These are phyloP conservation scores for Begonia loranthoides DNA, from an alignment of 306 rosid species.

Conservation along the genomic window DNA sequence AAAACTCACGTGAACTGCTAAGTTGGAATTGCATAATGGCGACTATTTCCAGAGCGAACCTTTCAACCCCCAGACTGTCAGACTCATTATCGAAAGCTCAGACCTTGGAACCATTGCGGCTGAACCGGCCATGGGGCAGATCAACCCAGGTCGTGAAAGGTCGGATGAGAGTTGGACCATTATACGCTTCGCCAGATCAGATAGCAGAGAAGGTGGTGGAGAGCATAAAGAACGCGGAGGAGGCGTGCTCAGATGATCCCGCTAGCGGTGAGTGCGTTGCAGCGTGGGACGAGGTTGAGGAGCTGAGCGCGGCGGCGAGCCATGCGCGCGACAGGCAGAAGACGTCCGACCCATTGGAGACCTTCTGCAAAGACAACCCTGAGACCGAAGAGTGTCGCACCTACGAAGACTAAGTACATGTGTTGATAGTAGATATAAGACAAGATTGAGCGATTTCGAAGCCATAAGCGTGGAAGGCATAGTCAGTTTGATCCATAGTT, in stretches of 20 bases:
- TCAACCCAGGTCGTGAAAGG: constrained; percentile 6
- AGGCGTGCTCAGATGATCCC: constrained; percentile 53
- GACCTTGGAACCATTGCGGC: constrained; percentile 10
- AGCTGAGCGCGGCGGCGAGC: constrained; percentile 89
- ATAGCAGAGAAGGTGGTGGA: constrained; percentile 60
- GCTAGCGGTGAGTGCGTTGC: constrained; percentile 69
- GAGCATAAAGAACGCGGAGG: constrained; percentile 73
- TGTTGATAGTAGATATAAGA: no score
- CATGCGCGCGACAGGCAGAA: constrained; percentile 60
- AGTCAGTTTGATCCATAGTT: no score
- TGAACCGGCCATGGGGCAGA: constrained; percentile 19
- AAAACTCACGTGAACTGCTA: neutral
- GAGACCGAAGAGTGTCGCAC: constrained; percentile 78
- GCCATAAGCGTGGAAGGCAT: no score
- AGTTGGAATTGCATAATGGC: constrained; percentile 28
- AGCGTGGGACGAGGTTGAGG: constrained; percentile 97
- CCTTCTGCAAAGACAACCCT: constrained; percentile 66
- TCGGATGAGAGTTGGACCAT: constrained; percentile 20
- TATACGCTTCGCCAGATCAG: constrained; percentile 44
- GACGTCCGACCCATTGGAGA: constrained; percentile 56
- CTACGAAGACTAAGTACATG: constrained; percentile 27
- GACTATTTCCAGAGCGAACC: constrained; percentile 32
- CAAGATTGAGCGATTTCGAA: no score
- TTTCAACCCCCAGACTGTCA: constrained; percentile 31
- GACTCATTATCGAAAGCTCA: constrained; percentile 19